phyloP scores from a whole-genome alignment of 257 asterid species.

The Schizonepeta tenuifolia region DNA sequence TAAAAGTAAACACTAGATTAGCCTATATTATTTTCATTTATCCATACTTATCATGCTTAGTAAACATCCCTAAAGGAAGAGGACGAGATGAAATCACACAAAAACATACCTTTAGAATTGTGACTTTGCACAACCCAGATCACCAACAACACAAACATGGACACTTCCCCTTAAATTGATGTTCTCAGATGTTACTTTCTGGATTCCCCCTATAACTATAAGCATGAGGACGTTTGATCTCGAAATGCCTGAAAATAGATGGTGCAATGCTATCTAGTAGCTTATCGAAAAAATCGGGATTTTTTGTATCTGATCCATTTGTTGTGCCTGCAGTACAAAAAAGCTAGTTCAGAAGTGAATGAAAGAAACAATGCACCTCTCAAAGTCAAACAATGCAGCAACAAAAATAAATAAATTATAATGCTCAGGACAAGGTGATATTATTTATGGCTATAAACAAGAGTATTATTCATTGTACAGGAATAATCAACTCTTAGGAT shows the following conservation, averaged over 20 bases:
- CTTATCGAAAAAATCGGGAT: constrained; percentile 92
- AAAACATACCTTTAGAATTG: constrained; percentile 82
- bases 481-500: neutral
- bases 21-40: no score
- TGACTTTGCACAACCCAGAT: constrained; percentile 98
- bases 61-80: no score
- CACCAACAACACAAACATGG: constrained; percentile 97
- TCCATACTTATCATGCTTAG: no score
- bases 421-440: neutral
- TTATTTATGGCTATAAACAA: neutral
- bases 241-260: constrained; percentile 88
- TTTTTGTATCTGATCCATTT: constrained; percentile 60
- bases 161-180: constrained; percentile 97
- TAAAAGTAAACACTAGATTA: constrained; percentile 12
- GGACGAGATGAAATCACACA: no score
- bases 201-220: constrained; percentile 98
- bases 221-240: constrained; percentile 96
- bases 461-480: neutral
- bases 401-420: neutral
- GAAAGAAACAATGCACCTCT: neutral
- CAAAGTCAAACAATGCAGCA: constrained; percentile 1
- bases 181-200: constrained; percentile 93
- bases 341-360: constrained; percentile 7
- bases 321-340: constrained; percentile 62
- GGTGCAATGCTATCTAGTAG: constrained; percentile 96